These are phyloP conservation scores for Vigna unguiculata DNA, from an alignment of 306 rosid genomes.

Conservation along the genomic window DNA sequence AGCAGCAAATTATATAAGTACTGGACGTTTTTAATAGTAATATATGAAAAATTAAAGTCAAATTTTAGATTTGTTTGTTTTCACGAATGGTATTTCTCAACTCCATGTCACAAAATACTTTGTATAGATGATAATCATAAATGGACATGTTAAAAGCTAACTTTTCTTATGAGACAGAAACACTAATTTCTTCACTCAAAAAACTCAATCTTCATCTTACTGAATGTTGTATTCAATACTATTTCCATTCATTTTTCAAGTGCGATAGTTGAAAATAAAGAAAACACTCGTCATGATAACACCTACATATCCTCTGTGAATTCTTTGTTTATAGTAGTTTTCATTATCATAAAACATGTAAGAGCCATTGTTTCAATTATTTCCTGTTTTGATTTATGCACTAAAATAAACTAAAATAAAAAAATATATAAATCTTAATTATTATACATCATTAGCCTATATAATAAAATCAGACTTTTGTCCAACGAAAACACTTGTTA, in stretches of 20 bases:
- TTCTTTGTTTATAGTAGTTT: background rate
- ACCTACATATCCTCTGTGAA: background rate
- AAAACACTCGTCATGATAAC: background rate
- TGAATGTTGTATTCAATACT: background rate
- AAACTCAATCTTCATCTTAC: background rate
- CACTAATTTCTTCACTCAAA: background rate
- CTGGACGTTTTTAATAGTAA: too few relatives aligned
- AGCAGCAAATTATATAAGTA: too few relatives aligned
- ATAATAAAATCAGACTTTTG: background rate
- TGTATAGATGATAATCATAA: background rate
- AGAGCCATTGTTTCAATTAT: background rate
- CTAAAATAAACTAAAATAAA: background rate
- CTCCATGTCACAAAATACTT: background rate
- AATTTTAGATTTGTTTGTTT: too few relatives aligned
- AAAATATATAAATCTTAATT: background rate
- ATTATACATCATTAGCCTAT: background rate
- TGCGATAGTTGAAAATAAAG: background rate
- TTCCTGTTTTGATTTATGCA: background rate
- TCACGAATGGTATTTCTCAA: background rate
- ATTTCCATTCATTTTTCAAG: background rate
- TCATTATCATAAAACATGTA: background rate
- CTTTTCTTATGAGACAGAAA: background rate
- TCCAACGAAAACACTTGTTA: background rate
- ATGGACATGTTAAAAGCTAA: background rate
- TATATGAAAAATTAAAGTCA: too few relatives aligned